Evolutionary conservation across 2,329 filamentous ascomycete genomes (phyloP), one percentile per base, ranked within the genome.

Genomic region (Cladophialophora immunda): DNA sequence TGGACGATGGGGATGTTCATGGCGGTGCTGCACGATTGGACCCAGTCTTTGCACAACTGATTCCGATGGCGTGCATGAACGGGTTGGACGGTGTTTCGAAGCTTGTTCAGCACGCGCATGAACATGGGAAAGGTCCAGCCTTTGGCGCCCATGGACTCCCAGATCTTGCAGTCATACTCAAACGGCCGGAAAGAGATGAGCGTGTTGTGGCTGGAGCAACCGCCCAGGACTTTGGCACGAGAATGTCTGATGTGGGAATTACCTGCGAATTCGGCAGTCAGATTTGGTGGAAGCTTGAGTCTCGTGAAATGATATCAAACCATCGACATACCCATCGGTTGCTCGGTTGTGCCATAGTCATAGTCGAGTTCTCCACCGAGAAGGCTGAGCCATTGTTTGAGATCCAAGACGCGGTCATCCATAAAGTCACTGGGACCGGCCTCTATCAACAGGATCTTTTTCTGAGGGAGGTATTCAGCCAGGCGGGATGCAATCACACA

Each of bases 181-280:
- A 97, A 96, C 7, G 93, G 92, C 29, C 93, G 88, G 87, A 97
- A 97, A 19, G 92, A 95, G 79, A 97, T 97, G 74, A 97, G 85
- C 22, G 93, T 97, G 82, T 97, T 97, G 85, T 97, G 93, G 67
- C 91, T 94, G 53, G 93, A 96, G 85, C 93, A 97, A 72, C 93
- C 93, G 73, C 93, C 93, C 32, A 97, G 86, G 45, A 97, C 93
- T 84, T 97, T 97, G 70, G 93, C 93, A 69, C 93, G 90, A 15
- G 93, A 96, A 83, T 97, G 93, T 71, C 93, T 89, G 81, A 97
- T 97, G 81, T 93, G 87, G 64, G 92, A 95, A 84, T 97, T 97
- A 76, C 93, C 92, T 87, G 81, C 22, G 45, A 27, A 53, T 27
- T 36, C 22, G 22, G 3, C 15, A 17, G 29, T 19, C 9, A 38